A percentile compares a stretch with the other conserved stretches of the same genome.
Conservation (phyloP, 495 filamentous ascomycete species). For the Rhypophila decipiens region DNA sequence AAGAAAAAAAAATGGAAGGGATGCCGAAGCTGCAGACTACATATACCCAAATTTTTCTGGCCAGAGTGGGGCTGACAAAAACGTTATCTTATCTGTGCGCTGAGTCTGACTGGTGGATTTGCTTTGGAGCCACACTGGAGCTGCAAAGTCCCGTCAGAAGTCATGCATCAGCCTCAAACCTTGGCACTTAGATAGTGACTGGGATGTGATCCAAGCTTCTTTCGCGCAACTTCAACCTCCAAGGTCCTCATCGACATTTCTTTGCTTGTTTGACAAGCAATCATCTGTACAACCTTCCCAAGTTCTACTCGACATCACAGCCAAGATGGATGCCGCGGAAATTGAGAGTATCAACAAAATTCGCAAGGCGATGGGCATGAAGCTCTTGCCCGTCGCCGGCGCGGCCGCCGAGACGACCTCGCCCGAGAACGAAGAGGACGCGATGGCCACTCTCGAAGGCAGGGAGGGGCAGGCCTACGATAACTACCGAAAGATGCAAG, state of each 20-base stretch:
- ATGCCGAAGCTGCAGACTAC: not conserved
- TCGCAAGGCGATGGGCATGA: slow-evolving; percentile 80
- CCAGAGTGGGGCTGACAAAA: slow-evolving; percentile 11
- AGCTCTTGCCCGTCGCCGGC: slow-evolving; percentile 79
- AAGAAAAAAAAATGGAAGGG: slow-evolving; percentile 21
- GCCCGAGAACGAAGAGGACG: slow-evolving; percentile 47
- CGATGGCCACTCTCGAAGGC: slow-evolving; percentile 72
- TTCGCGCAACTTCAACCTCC: not conserved
- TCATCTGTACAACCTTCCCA: not conserved
- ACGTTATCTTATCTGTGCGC: slow-evolving; percentile 21
- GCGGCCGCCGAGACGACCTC: slow-evolving; percentile 28
- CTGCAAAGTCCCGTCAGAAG: too few relatives aligned
- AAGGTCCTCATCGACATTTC: not conserved
- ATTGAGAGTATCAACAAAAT: slow-evolving; percentile 95
- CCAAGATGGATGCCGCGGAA: slow-evolving; percentile 71
- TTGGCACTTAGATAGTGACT: too few relatives aligned
- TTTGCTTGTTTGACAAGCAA: not conserved
- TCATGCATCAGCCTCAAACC: slow-evolving; percentile 3
- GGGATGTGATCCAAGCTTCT: not conserved
- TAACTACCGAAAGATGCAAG: slow-evolving; percentile 49
- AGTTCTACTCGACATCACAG: not conserved
- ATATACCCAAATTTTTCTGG: slow-evolving; percentile 1
- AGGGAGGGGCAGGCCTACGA: slow-evolving; percentile 70
- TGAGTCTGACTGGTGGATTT: not conserved
- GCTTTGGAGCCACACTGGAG: too few relatives aligned